These are phyloP conservation scores for Leavenworthia alabamica DNA, from an alignment of 345 rosid species.

Conservation along the genomic window DNA sequence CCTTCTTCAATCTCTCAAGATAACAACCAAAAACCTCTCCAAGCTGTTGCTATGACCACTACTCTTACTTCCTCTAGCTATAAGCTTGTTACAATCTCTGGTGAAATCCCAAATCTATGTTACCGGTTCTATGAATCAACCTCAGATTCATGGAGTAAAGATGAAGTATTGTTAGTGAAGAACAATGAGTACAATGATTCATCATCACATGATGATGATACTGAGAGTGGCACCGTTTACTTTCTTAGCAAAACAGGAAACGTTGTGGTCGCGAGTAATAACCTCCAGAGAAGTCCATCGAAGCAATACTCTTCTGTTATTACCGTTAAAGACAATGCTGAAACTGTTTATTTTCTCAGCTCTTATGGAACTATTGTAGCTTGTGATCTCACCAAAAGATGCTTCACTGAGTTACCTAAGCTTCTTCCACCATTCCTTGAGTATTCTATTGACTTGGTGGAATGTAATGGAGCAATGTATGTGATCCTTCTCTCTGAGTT, in stretches of 20 bases:
- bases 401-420: constrained; percentile 66
- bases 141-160: constrained; percentile 44
- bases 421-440: constrained; percentile 60
- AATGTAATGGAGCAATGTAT: constrained; percentile 58
- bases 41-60: constrained; percentile 60
- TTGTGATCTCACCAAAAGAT: constrained; percentile 46
- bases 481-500: constrained; percentile 71
- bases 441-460: constrained; percentile 81
- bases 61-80: constrained; percentile 32
- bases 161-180: constrained; percentile 42
- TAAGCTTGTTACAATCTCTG: constrained; percentile 57
- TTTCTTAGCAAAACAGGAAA: constrained; percentile 77
- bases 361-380: constrained; percentile 60
- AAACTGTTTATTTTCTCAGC: constrained; percentile 63
- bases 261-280: constrained; percentile 48
- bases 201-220: constrained; percentile 34
- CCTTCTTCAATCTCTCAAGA: constrained; percentile 34
- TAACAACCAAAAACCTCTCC: constrained; percentile 35
- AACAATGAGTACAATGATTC: constrained; percentile 13
- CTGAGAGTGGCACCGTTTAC: constrained; percentile 48
- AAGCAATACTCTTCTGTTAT: constrained; percentile 78
- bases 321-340: constrained; percentile 42
- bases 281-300: constrained; percentile 75
- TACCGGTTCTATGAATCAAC: constrained; percentile 47
- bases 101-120: constrained; percentile 54